A percentile compares a stretch with the other conserved stretches of the same genome.
Conservation (phyloP, 345 rosid genomes). For the Salix suchowensis region DNA sequence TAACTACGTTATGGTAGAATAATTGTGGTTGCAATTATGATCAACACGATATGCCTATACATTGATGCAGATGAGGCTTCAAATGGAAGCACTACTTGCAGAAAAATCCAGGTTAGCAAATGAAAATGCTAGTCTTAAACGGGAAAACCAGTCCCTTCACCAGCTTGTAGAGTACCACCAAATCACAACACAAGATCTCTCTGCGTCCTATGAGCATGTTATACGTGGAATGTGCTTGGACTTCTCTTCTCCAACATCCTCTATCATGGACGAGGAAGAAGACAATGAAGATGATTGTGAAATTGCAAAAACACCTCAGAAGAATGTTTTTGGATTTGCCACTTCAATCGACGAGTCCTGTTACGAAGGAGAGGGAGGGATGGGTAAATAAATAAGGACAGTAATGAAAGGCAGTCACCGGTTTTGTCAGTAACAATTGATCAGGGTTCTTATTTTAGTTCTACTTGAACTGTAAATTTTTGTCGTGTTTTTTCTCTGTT, state of each 20-base stretch:
- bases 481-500: not conserved
- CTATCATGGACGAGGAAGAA: constrained; percentile 13
- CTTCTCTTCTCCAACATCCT: constrained; percentile 61
- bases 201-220: constrained; percentile 66
- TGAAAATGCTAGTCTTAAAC: constrained; percentile 67
- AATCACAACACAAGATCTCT: constrained; percentile 67
- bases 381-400: not conserved
- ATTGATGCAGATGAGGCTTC: constrained; percentile 71
- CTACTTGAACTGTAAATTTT: not conserved
- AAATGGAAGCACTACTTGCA: constrained; percentile 77
- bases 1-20: not conserved
- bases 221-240: constrained; percentile 64
- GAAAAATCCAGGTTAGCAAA: constrained; percentile 87
- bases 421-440: not conserved
- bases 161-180: constrained; percentile 87
- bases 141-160: constrained; percentile 89
- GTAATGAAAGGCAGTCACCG: not conserved
- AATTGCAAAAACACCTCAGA: not conserved
- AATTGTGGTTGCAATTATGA: not conserved
- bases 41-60: not conserved
- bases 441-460: not conserved
- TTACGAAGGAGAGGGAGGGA: constrained; percentile 22
- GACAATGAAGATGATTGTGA: constrained; percentile 14
- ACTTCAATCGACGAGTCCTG: constrained; percentile 45
- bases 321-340: constrained; percentile 19